A percentile compares a stretch with the other conserved stretches of the same genome.
These are phyloP conservation scores for Botrytis porri DNA, from an alignment of 2,329 filamentous ascomycete species.

Conservation along the genomic window DNA sequence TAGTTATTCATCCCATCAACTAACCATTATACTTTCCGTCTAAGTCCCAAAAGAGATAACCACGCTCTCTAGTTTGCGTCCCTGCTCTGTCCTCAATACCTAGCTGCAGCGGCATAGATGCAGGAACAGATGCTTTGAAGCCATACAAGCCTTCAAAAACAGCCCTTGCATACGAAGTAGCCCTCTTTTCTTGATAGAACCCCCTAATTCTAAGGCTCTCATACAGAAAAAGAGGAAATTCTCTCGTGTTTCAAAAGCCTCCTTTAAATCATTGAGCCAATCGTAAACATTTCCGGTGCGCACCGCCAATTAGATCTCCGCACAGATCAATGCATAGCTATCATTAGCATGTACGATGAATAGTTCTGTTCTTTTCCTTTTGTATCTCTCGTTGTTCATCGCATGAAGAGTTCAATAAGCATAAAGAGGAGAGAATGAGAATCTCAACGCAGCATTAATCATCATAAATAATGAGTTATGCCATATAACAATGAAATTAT, in stretches of 20 bases:
- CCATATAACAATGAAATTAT: not conserved
- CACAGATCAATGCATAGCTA: slow-evolving; percentile 1
- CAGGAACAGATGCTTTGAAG: slow-evolving; percentile 3
- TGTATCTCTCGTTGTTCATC: not conserved
- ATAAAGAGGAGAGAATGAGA: not conserved
- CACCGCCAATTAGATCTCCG: not conserved
- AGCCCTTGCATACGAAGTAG: not conserved
- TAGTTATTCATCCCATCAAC: not conserved
- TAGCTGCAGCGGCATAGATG: slow-evolving; percentile 1
- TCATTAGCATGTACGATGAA: not conserved
- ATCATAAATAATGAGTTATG: not conserved
- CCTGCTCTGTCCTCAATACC: not conserved
- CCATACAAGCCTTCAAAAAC: not conserved
- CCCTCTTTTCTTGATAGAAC: no score
- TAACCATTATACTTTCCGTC: not conserved
- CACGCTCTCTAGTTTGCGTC: not conserved
- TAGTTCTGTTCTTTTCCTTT: not conserved
- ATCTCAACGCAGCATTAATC: not conserved
- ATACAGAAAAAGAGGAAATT: not conserved
- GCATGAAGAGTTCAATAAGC: not conserved
- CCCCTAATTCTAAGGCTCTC: not conserved
- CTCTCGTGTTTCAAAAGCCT: not conserved
- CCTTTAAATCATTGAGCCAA: not conserved
- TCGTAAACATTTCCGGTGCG: not conserved
- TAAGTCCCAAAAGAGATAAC: not conserved